These are phyloP conservation scores for Scleroderma citrinum DNA, from an alignment of 768 basidiomycete genomes.

Conservation along the genomic window DNA sequence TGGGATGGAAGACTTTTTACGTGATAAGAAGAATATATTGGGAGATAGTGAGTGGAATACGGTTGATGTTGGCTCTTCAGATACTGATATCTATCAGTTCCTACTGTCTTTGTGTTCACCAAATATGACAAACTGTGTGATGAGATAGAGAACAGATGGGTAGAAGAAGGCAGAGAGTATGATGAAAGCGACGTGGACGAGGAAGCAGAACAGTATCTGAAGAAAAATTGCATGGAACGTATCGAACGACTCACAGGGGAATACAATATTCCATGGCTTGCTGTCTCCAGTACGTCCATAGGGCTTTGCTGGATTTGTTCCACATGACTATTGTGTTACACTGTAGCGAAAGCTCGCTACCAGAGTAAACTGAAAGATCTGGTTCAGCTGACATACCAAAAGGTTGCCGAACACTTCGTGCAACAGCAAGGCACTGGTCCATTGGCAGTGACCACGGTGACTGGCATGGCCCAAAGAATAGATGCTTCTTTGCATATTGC, in stretches of 20 bases:
- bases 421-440: background rate
- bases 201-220: background rate
- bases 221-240: background rate
- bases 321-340: background rate
- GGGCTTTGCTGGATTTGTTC: background rate
- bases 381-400: background rate
- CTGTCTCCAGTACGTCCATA: slow-evolving; percentile 2
- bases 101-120: slow-evolving; percentile 2
- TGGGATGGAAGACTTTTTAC: background rate
- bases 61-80: background rate
- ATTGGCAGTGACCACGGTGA: background rate
- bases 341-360: background rate
- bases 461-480: slow-evolving; percentile 1
- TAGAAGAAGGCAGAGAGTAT: background rate
- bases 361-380: background rate
- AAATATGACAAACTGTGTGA: slow-evolving; percentile 1
- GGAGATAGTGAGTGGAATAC: background rate
- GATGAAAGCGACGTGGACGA: background rate
- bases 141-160: background rate
- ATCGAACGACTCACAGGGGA: background rate
- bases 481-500: background rate
- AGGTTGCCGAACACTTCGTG: background rate
- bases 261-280: background rate
- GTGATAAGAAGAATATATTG: background rate
- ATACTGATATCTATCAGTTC: background rate